Evolutionary conservation across 371 early-diverging fungal species (phyloP).

Genomic region (Haplosporangium sp.): DNA sequence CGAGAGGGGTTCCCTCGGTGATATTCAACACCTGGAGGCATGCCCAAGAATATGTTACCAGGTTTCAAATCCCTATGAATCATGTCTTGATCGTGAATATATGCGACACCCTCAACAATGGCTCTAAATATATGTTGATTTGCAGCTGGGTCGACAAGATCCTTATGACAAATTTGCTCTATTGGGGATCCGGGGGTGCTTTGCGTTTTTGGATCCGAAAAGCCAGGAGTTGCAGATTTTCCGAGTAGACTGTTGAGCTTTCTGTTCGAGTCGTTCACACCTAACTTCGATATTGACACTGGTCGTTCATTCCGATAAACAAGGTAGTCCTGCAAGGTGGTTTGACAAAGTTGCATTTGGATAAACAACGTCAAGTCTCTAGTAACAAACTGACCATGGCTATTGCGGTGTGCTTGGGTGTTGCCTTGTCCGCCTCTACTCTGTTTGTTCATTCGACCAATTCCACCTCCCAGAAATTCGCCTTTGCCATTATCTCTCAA

Average conservation of each 20-base stretch:
- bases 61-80: conserved; percentile 89
- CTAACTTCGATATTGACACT: not conserved
- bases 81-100: conserved; percentile 78
- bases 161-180: conserved; percentile 48
- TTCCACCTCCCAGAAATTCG: conserved; percentile 30
- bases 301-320: conserved; percentile 61
- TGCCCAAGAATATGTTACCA: conserved; percentile 78
- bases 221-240: conserved; percentile 2
- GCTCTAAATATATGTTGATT: conserved; percentile 63
- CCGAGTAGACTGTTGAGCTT: conserved; percentile 25
- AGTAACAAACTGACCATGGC: conserved; percentile 20
- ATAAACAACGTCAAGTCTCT: conserved; percentile 78
- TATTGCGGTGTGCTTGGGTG: conserved; percentile 8
- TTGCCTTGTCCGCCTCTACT: conserved; percentile 4
- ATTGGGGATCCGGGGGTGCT: conserved; percentile 51
- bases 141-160: conserved; percentile 58
- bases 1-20: conserved; percentile 20
- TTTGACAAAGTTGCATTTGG: conserved; percentile 90
- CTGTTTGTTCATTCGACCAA: conserved; percentile 17
- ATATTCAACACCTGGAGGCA: conserved; percentile 30
- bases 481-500: not conserved
- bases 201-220: conserved; percentile 27
- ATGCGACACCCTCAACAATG: conserved; percentile 74
- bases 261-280: not conserved
- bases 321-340: conserved; percentile 72